These are phyloP conservation scores for Pseudogymnoascus sp. DNA, from an alignment of 2,329 filamentous ascomycete genomes.

Conservation along the genomic window DNA sequence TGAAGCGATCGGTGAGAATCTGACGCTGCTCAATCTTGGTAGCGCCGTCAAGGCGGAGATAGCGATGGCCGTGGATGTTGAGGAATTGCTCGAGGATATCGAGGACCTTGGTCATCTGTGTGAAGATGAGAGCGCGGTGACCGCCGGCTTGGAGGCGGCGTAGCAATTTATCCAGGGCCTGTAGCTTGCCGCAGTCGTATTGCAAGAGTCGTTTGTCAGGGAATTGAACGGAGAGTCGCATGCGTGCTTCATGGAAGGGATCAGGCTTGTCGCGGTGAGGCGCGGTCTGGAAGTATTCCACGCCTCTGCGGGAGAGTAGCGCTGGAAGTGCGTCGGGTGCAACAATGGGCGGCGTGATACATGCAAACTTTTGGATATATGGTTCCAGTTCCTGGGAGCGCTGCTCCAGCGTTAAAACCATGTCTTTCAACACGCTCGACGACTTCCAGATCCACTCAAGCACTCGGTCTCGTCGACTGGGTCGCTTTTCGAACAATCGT, in stretches of 20 bases:
- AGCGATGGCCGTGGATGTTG: slow-evolving; percentile 95
- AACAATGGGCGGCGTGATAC: slow-evolving; percentile 81
- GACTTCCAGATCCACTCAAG: slow-evolving; percentile 69
- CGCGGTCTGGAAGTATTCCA: slow-evolving; percentile 47
- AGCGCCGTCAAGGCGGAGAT: slow-evolving; percentile 89
- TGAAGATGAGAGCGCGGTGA: slow-evolving; percentile 94
- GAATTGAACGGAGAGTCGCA: slow-evolving; percentile 90
- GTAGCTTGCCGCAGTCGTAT: slow-evolving; percentile 95
- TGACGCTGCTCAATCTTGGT: slow-evolving; percentile 95
- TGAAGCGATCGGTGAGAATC: slow-evolving; percentile 93
- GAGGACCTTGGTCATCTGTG: slow-evolving; percentile 97
- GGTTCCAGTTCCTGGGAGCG: slow-evolving; percentile 65
- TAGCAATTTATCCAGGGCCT: slow-evolving; percentile 76
- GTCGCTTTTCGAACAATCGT: slow-evolving; percentile 50
- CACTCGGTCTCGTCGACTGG: slow-evolving; percentile 51
- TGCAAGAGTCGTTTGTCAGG: slow-evolving; percentile 93
- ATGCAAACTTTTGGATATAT: slow-evolving; percentile 79
- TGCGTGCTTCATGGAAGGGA: slow-evolving; percentile 87
- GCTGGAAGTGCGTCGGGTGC: slow-evolving; percentile 66
- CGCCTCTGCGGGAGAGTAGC: slow-evolving; percentile 52
- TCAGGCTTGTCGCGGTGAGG: slow-evolving; percentile 56
- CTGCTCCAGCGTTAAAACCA: slow-evolving; percentile 67
- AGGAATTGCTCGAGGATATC: slow-evolving; percentile 97
- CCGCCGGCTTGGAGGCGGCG: slow-evolving; percentile 80
- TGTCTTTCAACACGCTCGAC: slow-evolving; percentile 51